Conservation (phyloP, 1,284 basidiomycete species). For the Cutaneotrichosporon dermatis region DNA sequence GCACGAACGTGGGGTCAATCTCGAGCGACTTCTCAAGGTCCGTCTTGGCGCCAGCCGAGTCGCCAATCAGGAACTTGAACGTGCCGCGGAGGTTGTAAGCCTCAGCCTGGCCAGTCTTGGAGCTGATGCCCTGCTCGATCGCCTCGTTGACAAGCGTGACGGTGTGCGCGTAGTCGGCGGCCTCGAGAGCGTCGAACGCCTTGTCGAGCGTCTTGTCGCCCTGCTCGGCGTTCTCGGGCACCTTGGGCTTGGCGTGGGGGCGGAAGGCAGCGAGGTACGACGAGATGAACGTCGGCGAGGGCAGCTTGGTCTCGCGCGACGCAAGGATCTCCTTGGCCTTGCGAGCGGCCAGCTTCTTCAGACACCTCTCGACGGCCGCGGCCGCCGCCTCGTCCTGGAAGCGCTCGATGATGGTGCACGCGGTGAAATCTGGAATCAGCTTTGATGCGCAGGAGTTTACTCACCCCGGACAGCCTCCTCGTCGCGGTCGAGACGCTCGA, state of each 20-base stretch:
- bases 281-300: constrained; percentile 87
- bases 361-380: constrained; percentile 80
- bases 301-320: constrained; percentile 73
- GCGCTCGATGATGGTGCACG: constrained; percentile 87
- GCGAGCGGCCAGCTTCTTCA: constrained; percentile 74
- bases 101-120: constrained; percentile 70
- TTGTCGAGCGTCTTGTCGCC: constrained; percentile 82
- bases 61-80: constrained; percentile 91
- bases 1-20: constrained; percentile 71
- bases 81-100: constrained; percentile 92
- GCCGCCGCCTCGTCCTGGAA: constrained; percentile 81
- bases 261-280: constrained; percentile 98
- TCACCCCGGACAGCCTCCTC: constrained; percentile 74
- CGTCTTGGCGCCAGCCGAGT: constrained; percentile 75
- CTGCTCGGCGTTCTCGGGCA: constrained; percentile 65
- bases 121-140: constrained; percentile 80
- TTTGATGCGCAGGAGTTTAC: constrained; percentile 17
- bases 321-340: constrained; percentile 67
- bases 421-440: constrained; percentile 69
- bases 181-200: constrained; percentile 76
- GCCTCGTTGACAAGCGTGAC: constrained; percentile 78
- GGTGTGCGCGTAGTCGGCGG: constrained; percentile 79
- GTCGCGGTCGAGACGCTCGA: constrained; percentile 71
- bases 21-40: constrained; percentile 77
- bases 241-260: constrained; percentile 62